Evolutionary conservation across 208 protist genomes (phyloP), one percentile per base, ranked within the genome.

Genomic region (Angomonas deanei): DNA sequence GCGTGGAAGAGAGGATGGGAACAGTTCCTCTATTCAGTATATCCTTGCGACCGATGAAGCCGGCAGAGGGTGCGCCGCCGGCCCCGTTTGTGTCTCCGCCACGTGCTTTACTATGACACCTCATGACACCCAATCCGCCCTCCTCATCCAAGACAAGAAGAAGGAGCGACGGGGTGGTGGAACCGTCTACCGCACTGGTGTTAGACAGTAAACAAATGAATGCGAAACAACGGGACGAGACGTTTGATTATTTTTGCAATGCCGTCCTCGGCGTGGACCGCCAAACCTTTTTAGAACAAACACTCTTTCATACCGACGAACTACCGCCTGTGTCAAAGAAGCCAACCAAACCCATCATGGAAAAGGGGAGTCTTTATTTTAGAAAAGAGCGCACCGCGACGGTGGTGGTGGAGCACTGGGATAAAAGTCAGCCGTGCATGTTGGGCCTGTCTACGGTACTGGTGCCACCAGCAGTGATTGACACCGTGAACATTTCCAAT

Each of bases 11-110:
- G 34, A 39, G 34, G 8, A 39, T 17, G 34, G 34, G 34, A 13
- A 39, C 34, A 13, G 23, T n/a, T 26, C 50, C 1, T 28, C 23
- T 10, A 49, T 81, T 17, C 53, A 65, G 11, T 86, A 71, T 56
- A 66, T 80, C 13, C 73, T 86, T 38, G 76, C 76, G 30, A 63
- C 78, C 3, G 80, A 86, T 53, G 80, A 86, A 62, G 80, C 80
- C 2, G 80, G 80, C 6, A 73, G 80, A 4, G 80, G 80, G 17
- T 83, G 76, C 60, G 73, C 80, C 65, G 80, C 80, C 0, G 80
- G 80, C 11, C 80, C 80, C 11, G 80, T 86, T 3, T 61, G 70
- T 31, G 68, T 83, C 1, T 66, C 80, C 10, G 80, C 76, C 2
- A 53, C 64, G 1, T 69, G 75, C 42, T 80, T 76, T 26, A 65